Evolutionary conservation across 2,329 filamentous ascomycete species (phyloP).

Genomic region (Cordyceps cicadae): DNA sequence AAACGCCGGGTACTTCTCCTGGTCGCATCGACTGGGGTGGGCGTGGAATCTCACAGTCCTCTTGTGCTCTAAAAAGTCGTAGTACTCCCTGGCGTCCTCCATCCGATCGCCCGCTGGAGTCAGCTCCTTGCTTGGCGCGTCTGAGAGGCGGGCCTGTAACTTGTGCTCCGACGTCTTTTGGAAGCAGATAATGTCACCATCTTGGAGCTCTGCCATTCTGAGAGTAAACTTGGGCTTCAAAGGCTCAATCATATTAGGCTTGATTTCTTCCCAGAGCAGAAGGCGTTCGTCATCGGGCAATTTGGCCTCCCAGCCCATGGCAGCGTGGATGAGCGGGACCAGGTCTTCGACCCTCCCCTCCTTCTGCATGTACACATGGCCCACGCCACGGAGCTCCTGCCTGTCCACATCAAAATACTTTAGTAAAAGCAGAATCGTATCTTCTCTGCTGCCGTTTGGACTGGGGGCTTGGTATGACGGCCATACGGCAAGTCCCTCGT

Average conservation of each 20-base stretch:
- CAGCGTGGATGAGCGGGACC: constrained; percentile 64
- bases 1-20: constrained; percentile 57
- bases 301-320: constrained; percentile 80
- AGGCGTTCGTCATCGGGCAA: constrained; percentile 54
- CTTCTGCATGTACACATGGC: constrained; percentile 79
- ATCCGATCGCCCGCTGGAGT: constrained; percentile 38
- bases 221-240: constrained; percentile 88
- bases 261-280: constrained; percentile 91
- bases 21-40: constrained; percentile 48
- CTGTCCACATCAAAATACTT: constrained; percentile 80
- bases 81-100: constrained; percentile 74
- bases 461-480: constrained; percentile 52
- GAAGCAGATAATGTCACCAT: constrained; percentile 95
- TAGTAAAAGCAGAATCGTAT: constrained; percentile 73
- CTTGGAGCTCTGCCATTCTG: constrained; percentile 86
- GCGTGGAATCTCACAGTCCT: constrained; percentile 72
- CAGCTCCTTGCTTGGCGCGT: constrained; percentile 25
- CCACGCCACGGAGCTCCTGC: constrained; percentile 68
- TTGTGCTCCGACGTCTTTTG: constrained; percentile 55
- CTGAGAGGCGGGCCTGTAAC: constrained; percentile 23
- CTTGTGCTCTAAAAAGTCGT: constrained; percentile 86
- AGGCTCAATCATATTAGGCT: constrained; percentile 91
- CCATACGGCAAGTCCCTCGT: constrained; percentile 65
- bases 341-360: constrained; percentile 84
- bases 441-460: constrained; percentile 50